Base-by-base conservation (phyloP, 169 alveolate genomes). In the Theileria parva region DNA sequence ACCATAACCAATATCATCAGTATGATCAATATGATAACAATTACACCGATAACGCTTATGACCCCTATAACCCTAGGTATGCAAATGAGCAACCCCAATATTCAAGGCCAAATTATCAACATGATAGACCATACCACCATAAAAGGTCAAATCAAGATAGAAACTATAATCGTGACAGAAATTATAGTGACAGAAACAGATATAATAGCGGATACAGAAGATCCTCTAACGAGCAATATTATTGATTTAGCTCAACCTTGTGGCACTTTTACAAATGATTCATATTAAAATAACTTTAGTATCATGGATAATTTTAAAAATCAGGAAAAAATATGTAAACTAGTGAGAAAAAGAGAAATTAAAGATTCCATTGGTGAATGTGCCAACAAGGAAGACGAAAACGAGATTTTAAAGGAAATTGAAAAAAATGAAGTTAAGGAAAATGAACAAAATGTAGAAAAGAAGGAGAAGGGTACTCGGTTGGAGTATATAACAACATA, bases 401-500 rank as follows among this genome's bases (percentile, higher is more conserved):
- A 63, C 39, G 9, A 81, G 84, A 15, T 72, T 73, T 66, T 59
- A 50, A 57, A 32, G 74, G 44, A 81, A 81, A 21, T 64, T 57
- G 34, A 73, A 53, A 32, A 51, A 8, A 34, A 69, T 48, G 27
- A 73, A 55, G 25, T 25, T 81, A 12, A 32, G 37, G 37, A 37
- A 39, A 19, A 27, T 2, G 64, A 13, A 57, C 28, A 34, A 4
- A n/a, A 17, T 12, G 50, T n/a, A 19, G 37, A 30, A 60, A 65
- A 13, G 28, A 5, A 19, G 60, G 37, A 65, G 1, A 13, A 13
- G 5, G 25, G 32, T 63, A 32, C 67, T 39, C 88, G 84, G 13
- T 81, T 81, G 66, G 37, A 60, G 12, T 70, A 77, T 15, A 61
- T 61, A 12, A 64, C 83, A 37, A 81, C 88, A 15, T 81, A 81